A percentile compares a stretch with the other conserved stretches of the same genome.
Conservation (phyloP, 148 eudicot species). For the Chenopodium suecicum region DNA sequence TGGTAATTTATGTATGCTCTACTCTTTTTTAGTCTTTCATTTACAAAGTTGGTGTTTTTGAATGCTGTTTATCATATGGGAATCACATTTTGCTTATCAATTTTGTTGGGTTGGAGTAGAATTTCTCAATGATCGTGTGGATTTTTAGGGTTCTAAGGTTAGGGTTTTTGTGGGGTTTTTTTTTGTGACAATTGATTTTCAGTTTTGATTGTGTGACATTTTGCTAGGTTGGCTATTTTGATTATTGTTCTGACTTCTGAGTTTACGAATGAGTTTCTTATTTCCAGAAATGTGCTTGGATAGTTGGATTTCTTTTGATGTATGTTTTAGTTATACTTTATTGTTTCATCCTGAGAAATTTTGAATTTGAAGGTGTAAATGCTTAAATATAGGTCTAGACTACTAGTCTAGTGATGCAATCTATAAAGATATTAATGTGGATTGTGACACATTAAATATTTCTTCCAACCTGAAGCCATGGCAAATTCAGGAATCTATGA, state of each 20-base stretch:
- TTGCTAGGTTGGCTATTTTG: not conserved
- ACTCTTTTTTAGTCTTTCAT: not conserved
- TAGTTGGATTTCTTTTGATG: too few species aligned
- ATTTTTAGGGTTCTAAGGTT: conserved; percentile 1
- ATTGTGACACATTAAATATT: not conserved
- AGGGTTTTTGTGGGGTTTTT: not conserved
- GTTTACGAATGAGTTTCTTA: not conserved
- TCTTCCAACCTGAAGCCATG: not conserved
- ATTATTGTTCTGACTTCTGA: conserved; percentile 1
- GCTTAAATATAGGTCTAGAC: not conserved
- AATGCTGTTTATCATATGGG: conserved; percentile 10
- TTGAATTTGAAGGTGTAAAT: not conserved
- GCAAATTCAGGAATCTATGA: not conserved
- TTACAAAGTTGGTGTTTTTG: not conserved
- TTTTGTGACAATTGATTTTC: not conserved
- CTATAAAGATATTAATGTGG: not conserved
- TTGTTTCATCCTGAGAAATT: not conserved
- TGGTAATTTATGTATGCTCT: conserved; percentile 34
- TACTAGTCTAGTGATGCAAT: not conserved
- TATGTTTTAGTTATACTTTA: not conserved
- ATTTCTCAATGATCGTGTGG: not conserved
- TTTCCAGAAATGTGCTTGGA: too few species aligned
- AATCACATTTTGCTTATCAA: not conserved
- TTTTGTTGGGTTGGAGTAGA: conserved; percentile 22
- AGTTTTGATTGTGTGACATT: not conserved